Evolutionary conservation across 225 moss, liverwort and hornwort species (phyloP).

Genomic region (Thuidium tamariscinum): DNA sequence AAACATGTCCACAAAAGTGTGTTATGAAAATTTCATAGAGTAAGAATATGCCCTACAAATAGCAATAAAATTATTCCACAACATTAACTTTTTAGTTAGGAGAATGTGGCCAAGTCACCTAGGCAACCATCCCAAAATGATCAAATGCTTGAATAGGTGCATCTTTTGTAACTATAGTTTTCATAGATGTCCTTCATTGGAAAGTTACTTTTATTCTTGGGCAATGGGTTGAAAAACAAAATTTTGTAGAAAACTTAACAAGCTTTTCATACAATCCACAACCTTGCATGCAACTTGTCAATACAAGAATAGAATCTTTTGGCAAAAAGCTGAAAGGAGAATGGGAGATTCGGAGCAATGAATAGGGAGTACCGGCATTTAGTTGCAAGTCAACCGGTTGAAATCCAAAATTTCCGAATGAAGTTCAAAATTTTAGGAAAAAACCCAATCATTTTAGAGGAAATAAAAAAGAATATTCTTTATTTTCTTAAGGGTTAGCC

Average conservation of each 20-base stretch:
- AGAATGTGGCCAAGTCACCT: accelerated
- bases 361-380: too few relatives aligned
- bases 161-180: too few relatives aligned
- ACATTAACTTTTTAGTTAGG: neutral
- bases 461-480: too few relatives aligned
- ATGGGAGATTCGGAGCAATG: too few relatives aligned
- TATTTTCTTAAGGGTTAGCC: too few relatives aligned
- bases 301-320: neutral
- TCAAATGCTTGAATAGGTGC: accelerated
- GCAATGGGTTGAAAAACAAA: accelerated
- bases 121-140: neutral
- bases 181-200: neutral
- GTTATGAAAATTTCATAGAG: accelerated
- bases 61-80: accelerated
- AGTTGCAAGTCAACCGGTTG: too few relatives aligned
- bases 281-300: neutral
- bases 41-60: neutral
- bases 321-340: too few relatives aligned
- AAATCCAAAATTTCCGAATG: too few relatives aligned
- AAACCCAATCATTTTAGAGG: too few relatives aligned
- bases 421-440: too few relatives aligned
- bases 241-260: neutral
- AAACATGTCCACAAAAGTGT: accelerated
- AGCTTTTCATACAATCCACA: neutral
- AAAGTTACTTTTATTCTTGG: neutral